phyloP scores from a whole-genome alignment of 1,284 basidiomycete species.

The Boletellus deceptivus region DNA sequence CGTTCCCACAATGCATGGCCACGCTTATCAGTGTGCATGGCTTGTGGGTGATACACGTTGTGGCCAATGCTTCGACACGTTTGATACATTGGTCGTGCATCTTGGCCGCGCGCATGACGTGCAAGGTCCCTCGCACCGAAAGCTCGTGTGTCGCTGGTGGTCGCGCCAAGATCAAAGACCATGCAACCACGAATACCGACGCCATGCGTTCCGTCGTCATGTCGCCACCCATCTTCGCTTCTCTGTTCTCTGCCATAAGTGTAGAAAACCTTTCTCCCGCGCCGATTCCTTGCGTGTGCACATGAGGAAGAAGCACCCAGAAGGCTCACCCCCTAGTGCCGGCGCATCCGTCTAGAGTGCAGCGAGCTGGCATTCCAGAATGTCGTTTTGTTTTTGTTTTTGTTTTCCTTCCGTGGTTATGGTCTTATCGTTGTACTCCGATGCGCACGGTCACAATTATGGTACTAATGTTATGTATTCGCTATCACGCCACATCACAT shows the following conservation, averaged over 20 bases:
- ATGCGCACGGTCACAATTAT: too few species aligned
- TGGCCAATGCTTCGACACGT: not conserved
- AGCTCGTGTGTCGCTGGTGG: constrained; percentile 5
- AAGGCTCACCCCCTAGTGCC: too few species aligned
- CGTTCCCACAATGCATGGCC: not conserved
- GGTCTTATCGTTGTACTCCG: too few species aligned
- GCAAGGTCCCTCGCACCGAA: not conserved
- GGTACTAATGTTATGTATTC: too few species aligned
- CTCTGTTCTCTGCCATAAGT: not conserved
- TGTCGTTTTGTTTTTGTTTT: too few species aligned
- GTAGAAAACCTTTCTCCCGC: constrained; percentile 1
- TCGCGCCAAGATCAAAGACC: not conserved
- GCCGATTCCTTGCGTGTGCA: not conserved
- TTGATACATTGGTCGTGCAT: constrained; percentile 6
- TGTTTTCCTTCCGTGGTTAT: too few species aligned
- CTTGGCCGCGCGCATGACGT: not conserved
- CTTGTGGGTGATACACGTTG: constrained; percentile 1
- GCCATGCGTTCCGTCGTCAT: constrained; percentile 2
- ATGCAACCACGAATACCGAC: not conserved
- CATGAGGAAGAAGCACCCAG: not conserved
- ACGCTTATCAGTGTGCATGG: constrained; percentile 9
- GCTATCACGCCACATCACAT: too few species aligned
- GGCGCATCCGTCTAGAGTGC: too few species aligned
- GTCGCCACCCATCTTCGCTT: not conserved
- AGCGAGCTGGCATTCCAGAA: too few species aligned